Conservation (phyloP, 106 monocot genomes). For the Cymbidium sinense region DNA sequence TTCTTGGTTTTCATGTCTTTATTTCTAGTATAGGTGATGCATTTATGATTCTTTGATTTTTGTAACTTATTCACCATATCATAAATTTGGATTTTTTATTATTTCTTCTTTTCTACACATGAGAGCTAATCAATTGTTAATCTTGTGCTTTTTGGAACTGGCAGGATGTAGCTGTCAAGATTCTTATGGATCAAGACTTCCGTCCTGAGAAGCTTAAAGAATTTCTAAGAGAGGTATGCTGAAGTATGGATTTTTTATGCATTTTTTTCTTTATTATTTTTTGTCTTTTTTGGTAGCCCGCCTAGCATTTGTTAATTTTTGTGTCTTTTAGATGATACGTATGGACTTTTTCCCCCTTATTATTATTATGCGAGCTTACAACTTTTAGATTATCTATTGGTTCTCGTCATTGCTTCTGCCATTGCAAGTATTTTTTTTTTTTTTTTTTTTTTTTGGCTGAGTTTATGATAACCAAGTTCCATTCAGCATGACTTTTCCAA, state of each 20-base stretch:
- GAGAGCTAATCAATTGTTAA: not conserved
- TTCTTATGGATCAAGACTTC: conserved; percentile 96
- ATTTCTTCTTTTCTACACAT: not conserved
- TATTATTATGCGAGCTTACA: not conserved
- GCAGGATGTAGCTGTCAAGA: conserved; percentile 99
- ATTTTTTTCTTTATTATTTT: not conserved
- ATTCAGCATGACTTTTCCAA: not conserved
- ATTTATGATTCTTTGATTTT: not conserved
- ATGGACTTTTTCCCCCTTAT: not conserved
- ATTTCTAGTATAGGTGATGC: not conserved
- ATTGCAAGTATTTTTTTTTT: too few species aligned
- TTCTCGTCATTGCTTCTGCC: not conserved
- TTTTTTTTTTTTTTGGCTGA: not conserved
- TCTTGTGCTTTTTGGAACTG: conserved; percentile 1
- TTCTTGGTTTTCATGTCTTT: not conserved
- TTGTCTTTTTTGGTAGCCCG: not conserved
- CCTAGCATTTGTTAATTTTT: not conserved
- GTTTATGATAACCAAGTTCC: not conserved
- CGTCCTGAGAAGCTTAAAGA: conserved; percentile 79
- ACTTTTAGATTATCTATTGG: not conserved
- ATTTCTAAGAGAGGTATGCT: conserved; percentile 79
- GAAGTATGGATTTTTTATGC: not conserved
- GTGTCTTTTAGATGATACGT: not conserved
- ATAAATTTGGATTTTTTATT: not conserved
- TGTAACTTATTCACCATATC: not conserved